A percentile compares a stretch with the other conserved stretches of the same genome.
Conservation (phyloP, 805 yeast species). For the Kodamaea fukazawae region DNA sequence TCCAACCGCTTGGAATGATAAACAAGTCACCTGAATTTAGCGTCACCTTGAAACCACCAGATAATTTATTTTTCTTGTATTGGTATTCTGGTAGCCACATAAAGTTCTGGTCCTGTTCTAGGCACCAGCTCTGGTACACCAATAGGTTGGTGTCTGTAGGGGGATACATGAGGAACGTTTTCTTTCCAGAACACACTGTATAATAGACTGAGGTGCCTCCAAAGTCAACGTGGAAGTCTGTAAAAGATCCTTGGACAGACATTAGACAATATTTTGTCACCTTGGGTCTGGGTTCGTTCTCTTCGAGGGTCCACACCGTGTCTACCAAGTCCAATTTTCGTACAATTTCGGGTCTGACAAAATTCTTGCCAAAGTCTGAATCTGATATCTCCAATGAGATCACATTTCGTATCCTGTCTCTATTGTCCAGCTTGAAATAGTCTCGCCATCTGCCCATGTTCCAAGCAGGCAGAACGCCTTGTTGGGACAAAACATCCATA, state of each 20-base stretch:
- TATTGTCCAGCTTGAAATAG: constrained; percentile 51
- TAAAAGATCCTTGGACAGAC: constrained; percentile 77
- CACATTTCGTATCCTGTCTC: constrained; percentile 75
- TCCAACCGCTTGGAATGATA: constrained; percentile 90
- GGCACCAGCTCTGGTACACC: constrained; percentile 71
- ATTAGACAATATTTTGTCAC: constrained; percentile 78
- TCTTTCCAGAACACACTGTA: constrained; percentile 72
- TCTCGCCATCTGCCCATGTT: constrained; percentile 68
- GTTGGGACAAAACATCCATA: constrained; percentile 86
- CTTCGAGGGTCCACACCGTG: constrained; percentile 51
- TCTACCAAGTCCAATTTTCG: constrained; percentile 65
- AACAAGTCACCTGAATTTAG: constrained; percentile 67
- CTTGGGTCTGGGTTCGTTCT: constrained; percentile 44
- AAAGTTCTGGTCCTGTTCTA: constrained; percentile 56
- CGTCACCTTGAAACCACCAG: constrained; percentile 51
- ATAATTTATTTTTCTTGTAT: constrained; percentile 23
- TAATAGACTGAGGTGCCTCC: constrained; percentile 92
- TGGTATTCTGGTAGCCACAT: constrained; percentile 60
- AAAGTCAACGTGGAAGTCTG: constrained; percentile 90
- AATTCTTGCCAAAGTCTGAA: constrained; percentile 44
- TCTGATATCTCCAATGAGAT: constrained; percentile 76
- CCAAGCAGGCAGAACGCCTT: constrained; percentile 63
- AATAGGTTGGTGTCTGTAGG: constrained; percentile 65
- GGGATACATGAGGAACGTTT: constrained; percentile 74
- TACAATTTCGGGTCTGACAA: constrained; percentile 67